These are phyloP conservation scores for Agastache rugosa DNA, from an alignment of 257 asterid species.

Conservation along the genomic window DNA sequence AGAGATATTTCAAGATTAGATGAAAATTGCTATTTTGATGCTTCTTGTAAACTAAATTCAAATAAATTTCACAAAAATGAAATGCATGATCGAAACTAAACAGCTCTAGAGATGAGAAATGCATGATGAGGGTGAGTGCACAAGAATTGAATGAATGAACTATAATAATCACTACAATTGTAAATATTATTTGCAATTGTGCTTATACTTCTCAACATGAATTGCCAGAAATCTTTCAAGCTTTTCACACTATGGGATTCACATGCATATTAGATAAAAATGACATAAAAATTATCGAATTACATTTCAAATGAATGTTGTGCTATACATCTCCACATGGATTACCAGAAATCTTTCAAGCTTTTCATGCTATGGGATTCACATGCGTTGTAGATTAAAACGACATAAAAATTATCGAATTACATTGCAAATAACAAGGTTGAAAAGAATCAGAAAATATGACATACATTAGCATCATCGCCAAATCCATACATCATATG, in stretches of 20 bases:
- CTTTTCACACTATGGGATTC: neutral
- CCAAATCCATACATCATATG: conserved; percentile 98
- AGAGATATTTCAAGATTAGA: conserved; percentile 16
- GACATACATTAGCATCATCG: conserved; percentile 82
- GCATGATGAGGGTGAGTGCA: neutral
- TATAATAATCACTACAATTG: neutral
- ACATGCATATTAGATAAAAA: neutral
- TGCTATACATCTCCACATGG: too few relatives aligned
- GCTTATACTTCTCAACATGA: too few relatives aligned
- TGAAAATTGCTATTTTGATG: conserved; percentile 16
- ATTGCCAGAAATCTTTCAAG: too few relatives aligned
- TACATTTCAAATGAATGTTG: neutral
- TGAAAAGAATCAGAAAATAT: conserved; percentile 17
- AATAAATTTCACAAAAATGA: neutral
- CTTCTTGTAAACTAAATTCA: neutral
- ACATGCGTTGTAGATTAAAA: neutral
- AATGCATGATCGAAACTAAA: neutral
- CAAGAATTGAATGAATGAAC: neutral
- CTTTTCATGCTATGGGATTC: neutral
- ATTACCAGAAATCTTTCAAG: too few relatives aligned
- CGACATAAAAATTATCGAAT: neutral
- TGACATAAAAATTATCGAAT: neutral
- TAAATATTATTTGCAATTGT: too few relatives aligned
- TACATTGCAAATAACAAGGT: neutral
- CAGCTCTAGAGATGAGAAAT: conserved; percentile 8